phyloP scores from a whole-genome alignment of 2,329 filamentous ascomycete genomes.

The Fusarium sp. region DNA sequence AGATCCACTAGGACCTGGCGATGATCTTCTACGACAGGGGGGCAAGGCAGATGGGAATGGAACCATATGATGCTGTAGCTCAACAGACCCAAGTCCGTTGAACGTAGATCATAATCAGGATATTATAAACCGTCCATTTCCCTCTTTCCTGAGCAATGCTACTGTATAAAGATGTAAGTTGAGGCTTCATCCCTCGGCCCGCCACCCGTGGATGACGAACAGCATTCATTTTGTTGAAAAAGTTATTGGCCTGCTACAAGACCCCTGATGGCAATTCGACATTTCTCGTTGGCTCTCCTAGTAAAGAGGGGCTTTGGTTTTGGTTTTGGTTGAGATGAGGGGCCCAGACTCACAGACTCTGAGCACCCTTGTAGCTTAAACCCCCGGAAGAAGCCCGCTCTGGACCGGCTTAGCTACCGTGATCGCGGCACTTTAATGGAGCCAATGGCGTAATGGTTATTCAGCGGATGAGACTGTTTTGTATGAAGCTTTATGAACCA shows the following conservation, averaged over 20 bases:
- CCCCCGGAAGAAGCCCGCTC: conserved; percentile 36
- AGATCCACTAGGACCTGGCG: conserved; percentile 15
- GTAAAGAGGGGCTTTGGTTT: conserved; percentile 11
- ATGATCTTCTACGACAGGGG: conserved; percentile 11
- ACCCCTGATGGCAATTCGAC: conserved; percentile 41
- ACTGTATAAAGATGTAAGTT: background rate
- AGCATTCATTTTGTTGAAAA: conserved; percentile 31
- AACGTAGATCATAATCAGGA: background rate
- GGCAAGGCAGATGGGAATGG: background rate
- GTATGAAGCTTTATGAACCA: background rate
- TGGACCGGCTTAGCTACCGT: conserved; percentile 21
- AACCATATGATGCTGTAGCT: conserved; percentile 4
- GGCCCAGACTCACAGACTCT: background rate
- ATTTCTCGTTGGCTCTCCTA: conserved; percentile 43
- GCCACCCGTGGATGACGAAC: background rate
- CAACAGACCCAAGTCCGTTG: conserved; percentile 10
- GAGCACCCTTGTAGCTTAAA: conserved; percentile 3
- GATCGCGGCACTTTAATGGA: conserved; percentile 26
- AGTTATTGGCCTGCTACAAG: conserved; percentile 14
- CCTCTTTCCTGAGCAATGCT: background rate
- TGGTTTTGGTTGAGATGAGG: conserved; percentile 34
- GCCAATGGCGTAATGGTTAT: conserved; percentile 29
- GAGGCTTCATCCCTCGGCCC: conserved; percentile 21
- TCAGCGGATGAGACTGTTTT: conserved; percentile 8
- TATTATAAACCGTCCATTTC: background rate